Evolutionary conservation across 2,329 filamentous ascomycete genomes (phyloP), one percentile per base, ranked within the genome.

Genomic region (Aspergillus ochraceus): DNA sequence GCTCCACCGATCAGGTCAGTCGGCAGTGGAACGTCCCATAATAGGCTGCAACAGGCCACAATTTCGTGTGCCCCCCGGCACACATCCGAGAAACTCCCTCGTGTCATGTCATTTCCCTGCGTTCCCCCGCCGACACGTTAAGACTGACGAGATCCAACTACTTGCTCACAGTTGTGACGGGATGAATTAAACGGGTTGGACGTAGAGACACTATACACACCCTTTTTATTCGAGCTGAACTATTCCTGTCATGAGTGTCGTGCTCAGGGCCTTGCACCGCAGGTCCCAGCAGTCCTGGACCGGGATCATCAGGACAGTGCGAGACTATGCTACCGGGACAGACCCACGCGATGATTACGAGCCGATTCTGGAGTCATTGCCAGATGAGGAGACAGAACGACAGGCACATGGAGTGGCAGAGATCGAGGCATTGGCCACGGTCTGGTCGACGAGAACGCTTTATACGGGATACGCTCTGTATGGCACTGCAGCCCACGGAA

Each of bases 371-470:
- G 57, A 47, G 10, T 46, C 30, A 2, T 24, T 47, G 9, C 20
- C 50, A 12, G 52, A 54, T 8, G 36, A 54, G 20, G 52, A 36
- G 12, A 45, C 17, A 30, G 52, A 54, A 17, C 17, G 52, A 29
- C 30, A 36, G 20, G 32, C 36, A 9, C 57, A 55, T 49, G 57
- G 57, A 51, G 57, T 59, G 1, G 57, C 52, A 9, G 52, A 59
- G 47, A 59, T 59, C 14, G 57, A 59, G 46, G 57, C 57, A 17
- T n/a, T 59, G 19, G 57, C 60, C 14, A 32, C 53, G 4, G 46
- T 56, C 8, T 59, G 57, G 60, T 59, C 57, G 19, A 61, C 47
- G 8, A 45, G 39, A 22, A 58, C 59, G 6, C 39, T 60, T 2
- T 26, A 47, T 14, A 49, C 20, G 1, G 47, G 55, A 49, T 60